A percentile compares a stretch with the other conserved stretches of the same genome.
phyloP scores from a whole-genome alignment of 176 grass and related monocot species.

The Eragrostis nindensis region DNA sequence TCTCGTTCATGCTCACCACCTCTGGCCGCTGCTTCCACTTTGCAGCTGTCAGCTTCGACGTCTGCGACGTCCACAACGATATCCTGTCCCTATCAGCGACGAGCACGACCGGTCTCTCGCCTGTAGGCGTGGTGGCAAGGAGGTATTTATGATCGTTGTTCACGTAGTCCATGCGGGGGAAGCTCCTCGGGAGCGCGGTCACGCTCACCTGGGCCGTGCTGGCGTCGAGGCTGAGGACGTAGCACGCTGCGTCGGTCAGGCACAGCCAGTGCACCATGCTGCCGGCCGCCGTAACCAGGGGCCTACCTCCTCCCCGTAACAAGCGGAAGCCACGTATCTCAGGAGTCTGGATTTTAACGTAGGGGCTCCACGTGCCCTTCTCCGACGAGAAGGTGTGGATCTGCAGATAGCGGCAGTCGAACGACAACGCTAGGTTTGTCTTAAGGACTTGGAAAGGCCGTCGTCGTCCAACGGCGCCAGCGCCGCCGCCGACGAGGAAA shows the following conservation, averaged over 20 bases:
- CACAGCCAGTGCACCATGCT: background rate
- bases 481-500: background rate
- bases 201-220: background rate
- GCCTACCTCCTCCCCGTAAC: too few species aligned
- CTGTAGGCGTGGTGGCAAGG: background rate
- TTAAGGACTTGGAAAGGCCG: background rate
- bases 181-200: background rate
- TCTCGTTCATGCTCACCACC: background rate
- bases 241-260: background rate
- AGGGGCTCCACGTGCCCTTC: background rate
- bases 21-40: background rate
- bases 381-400: background rate
- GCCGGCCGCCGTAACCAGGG: too few species aligned
- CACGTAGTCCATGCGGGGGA: too few species aligned
- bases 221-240: background rate
- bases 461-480: background rate
- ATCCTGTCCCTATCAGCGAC: background rate
- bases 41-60: background rate
- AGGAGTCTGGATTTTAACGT: background rate
- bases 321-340: background rate
- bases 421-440: background rate
- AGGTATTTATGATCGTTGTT: background rate
- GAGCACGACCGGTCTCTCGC: background rate
- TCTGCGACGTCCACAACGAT: background rate
- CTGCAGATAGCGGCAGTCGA: background rate